Conservation (phyloP, 2,329 filamentous ascomycete species). For the Fonsecaea erecta region DNA sequence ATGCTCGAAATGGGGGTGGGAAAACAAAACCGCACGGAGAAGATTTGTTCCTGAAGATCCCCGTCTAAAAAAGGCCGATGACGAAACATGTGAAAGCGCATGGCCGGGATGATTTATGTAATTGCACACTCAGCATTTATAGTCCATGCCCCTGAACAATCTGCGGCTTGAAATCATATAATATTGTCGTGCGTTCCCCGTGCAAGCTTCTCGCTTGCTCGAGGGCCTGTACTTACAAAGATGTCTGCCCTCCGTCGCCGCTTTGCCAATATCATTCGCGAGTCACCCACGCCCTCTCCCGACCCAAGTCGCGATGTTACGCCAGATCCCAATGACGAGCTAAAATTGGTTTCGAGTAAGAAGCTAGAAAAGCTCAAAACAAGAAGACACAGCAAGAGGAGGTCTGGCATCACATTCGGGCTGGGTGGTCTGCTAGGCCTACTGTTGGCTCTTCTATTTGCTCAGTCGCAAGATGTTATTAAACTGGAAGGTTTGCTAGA, state of each 20-base stretch:
- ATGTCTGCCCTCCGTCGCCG: constrained; percentile 52
- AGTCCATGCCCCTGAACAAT: constrained; percentile 1
- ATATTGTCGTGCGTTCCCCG: constrained; percentile 1
- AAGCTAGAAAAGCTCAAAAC: constrained; percentile 48
- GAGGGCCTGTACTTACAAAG: constrained; percentile 6
- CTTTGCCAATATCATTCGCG: constrained; percentile 44
- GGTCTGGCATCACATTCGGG: constrained; percentile 80
- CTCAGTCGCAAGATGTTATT: constrained; percentile 85
- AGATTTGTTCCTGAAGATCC: constrained; percentile 29
- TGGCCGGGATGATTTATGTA: background rate
- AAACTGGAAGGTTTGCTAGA: constrained; percentile 74
- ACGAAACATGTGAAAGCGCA: constrained; percentile 20
- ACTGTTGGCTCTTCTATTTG: constrained; percentile 86
- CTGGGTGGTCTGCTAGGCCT: constrained; percentile 90
- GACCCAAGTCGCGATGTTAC: constrained; percentile 36
- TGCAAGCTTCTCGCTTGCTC: constrained; percentile 5
- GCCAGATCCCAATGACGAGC: constrained; percentile 45
- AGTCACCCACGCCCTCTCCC: constrained; percentile 35
- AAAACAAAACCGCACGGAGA: background rate
- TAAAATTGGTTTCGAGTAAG: constrained; percentile 58
- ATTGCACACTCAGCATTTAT: constrained; percentile 10
- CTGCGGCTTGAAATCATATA: background rate
- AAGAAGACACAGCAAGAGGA: constrained; percentile 65
- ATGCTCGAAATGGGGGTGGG: constrained; percentile 9
- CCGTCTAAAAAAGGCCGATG: constrained; percentile 8